Conservation (phyloP, 2,329 filamentous ascomycete species). For the Fusarium foetens region DNA sequence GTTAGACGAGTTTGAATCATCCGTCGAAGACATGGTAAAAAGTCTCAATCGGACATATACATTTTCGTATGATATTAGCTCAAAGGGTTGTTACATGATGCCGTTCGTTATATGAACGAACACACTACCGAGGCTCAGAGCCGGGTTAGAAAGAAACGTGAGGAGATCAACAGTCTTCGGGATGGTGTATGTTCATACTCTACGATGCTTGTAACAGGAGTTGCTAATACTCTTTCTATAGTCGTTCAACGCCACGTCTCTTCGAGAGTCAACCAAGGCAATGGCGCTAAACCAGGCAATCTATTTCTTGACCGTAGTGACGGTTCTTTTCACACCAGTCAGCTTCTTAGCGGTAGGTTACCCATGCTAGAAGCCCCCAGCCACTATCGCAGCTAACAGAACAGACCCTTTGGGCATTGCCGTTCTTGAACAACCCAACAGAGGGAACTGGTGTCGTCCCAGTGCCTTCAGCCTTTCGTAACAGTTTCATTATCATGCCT, state of each 20-base stretch:
- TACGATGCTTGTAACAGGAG: too few species aligned
- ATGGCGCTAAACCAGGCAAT: neutral
- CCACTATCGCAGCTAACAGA: fast-evolving
- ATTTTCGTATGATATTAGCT: too few species aligned
- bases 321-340: neutral
- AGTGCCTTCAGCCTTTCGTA: neutral
- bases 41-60: too few species aligned
- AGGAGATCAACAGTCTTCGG: neutral
- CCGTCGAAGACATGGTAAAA: too few species aligned
- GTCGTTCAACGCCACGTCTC: neutral
- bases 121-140: too few species aligned
- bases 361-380: fast-evolving
- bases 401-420: neutral
- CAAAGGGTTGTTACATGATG: too few species aligned
- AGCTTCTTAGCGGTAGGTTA: neutral
- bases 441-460: fast-evolving
- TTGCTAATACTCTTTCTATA: too few species aligned
- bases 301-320: neutral
- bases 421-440: neutral
- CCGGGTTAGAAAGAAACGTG: too few species aligned
- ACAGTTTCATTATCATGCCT: neutral
- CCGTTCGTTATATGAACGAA: too few species aligned
- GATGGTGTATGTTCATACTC: neutral
- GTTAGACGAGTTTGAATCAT: too few species aligned
- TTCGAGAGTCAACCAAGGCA: neutral